Evolutionary conservation across 2,329 filamentous ascomycete genomes (phyloP).

Genomic region (Eutypa lata): DNA sequence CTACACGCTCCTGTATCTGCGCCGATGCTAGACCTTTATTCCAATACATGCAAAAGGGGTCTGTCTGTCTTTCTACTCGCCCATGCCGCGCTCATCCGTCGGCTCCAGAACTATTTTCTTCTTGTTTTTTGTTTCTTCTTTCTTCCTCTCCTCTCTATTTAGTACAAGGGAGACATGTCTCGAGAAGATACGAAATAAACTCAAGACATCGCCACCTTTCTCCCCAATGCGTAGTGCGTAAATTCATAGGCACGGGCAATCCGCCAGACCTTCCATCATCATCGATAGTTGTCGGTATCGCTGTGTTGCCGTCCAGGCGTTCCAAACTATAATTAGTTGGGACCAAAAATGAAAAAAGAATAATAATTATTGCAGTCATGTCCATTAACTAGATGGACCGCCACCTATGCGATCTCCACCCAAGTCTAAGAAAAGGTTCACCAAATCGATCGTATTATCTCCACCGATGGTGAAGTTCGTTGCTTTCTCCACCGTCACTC

Average conservation of each 20-base stretch:
- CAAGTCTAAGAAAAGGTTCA: slow-evolving; percentile 42
- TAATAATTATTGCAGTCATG: not conserved
- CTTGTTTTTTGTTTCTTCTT: not conserved
- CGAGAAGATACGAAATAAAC: too few relatives aligned
- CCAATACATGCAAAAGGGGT: slow-evolving; percentile 9
- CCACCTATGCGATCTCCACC: slow-evolving; percentile 22
- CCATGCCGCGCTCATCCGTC: slow-evolving; percentile 8
- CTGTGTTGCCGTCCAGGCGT: not conserved
- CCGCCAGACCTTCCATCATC: too few relatives aligned
- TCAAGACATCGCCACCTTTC: too few relatives aligned
- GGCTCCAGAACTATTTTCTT: not conserved
- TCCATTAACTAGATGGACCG: slow-evolving; percentile 10
- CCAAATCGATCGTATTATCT: slow-evolving; percentile 47
- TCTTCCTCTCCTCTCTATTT: too few relatives aligned
- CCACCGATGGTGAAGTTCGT: slow-evolving; percentile 39
- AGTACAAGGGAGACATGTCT: too few relatives aligned
- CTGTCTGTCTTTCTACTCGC: slow-evolving; percentile 3
- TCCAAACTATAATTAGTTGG: not conserved
- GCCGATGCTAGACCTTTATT: slow-evolving; percentile 18
- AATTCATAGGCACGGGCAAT: too few relatives aligned
- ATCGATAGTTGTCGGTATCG: not conserved
- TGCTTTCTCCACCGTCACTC: slow-evolving; percentile 32
- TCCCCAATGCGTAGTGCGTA: too few relatives aligned
- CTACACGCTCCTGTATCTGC: slow-evolving; percentile 4
- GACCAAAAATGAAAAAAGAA: not conserved